Base-by-base conservation (phyloP, 2,329 filamentous ascomycete species). In the Sclerotinia glacialis region DNA sequence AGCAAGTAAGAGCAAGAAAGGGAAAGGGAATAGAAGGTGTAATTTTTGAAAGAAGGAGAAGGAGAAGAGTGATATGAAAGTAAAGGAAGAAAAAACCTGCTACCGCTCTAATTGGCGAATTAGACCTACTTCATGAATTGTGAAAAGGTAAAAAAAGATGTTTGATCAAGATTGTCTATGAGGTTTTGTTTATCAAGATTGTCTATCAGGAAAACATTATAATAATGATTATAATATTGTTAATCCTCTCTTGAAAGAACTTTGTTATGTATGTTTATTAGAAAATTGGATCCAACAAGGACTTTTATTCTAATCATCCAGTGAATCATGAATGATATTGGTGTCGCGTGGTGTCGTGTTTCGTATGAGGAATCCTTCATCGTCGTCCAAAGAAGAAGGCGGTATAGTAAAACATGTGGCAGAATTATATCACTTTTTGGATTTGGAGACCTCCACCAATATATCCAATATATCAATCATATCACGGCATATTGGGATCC, bases 331-430 rank as follows among this genome's bases (percentile, higher is more conserved):
- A 28, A 26, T 42, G 54, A 60, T 34, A 21, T 47, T 34, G 42
- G 28, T 60, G 28, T 47, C 56, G 40, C 56, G 42, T 47, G 56
- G 26, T 47, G 58, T 60, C 58, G 58, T 60, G 58, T 60, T 47
- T 60, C 44, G 44, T 47, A 14, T 37, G 42, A 37, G 58, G 23
- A 26, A 37, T 49, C 58, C 58, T 49, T 60, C 58, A 8, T 60
- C 42, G 2, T 37, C 11, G 11, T 6, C n/a, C 7, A 5, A 6
- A 49, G 3, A 3, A 34, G 58, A 60, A 60, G 44, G 58, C 58
- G 58, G 58, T 60, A 23, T 18, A 3, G 4, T 0, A 26, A 37
- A 37, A 26, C 8, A 37, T 11, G n/a, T 5, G 58, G 58, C 58
- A 60, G 58, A 60, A 60, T 49, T 60, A 16, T 21, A 60, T 47